Evolutionary conservation across 2,329 filamentous ascomycete genomes (phyloP), one percentile per base, ranked within the genome.

Genomic region (Curvularia sp.): DNA sequence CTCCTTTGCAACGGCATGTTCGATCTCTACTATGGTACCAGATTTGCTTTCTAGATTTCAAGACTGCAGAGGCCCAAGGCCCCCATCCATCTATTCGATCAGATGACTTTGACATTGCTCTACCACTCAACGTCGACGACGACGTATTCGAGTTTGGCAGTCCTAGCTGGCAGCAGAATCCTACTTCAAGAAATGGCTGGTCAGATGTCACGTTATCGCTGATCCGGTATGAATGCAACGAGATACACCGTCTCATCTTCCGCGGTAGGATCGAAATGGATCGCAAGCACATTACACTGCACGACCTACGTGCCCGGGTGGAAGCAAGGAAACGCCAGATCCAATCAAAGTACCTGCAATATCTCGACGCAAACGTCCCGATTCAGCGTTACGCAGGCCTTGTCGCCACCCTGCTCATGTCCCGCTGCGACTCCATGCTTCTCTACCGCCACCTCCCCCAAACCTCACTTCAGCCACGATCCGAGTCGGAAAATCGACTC

Each of bases 401-500:
- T 2, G 74, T 77, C 18, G 74, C 73, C 1, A 77, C 73, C 0
- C 65, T 76, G 1, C 65, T 77, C n/a, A 74, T 76, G 70, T 63
- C 74, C 2, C 74, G 74, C 54, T 77, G 74, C 65, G 74, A 77
- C 64, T 75, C 73, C 1, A 77, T 76, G 74, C 71, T 77, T 1
- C 70, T 77, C 21, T 77, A 76, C 60, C 74, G 74, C 3, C 74
- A 76, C 39, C 71, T 77, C 1, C 74, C 74, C 0, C 74, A 77
- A 63, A 74, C 74, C 9, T 69, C 69, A 3, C 63, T 71, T 0
- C 68, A 72, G 25, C 66, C 71, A 10, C 74, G 74, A 38, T 75
- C 74, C 18, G 73, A 76, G 19, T 72, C 73, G 1, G 74, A 76
- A 42, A 76, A 76, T 52, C 68, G 73, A 0, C 68, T 77, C 1